A percentile compares a stretch with the other conserved stretches of the same genome.
Conservation (phyloP, 208 protist species). For the Herpetomonas samuelpessoai region DNA sequence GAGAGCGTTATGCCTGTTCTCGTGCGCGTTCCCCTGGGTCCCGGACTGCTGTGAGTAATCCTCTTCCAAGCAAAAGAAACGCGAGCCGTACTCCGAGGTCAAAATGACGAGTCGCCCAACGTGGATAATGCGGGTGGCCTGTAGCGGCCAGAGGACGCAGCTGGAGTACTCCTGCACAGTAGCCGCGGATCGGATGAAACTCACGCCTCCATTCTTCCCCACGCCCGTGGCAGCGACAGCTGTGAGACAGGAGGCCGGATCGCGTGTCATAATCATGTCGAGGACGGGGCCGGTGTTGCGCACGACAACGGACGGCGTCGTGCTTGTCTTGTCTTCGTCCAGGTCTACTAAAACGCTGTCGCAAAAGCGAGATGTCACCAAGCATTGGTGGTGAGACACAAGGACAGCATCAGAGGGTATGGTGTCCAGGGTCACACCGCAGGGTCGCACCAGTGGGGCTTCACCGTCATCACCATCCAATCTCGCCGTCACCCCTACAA, state of each 20-base stretch:
- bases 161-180: conserved; percentile 29
- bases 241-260: conserved; percentile 34
- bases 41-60: not conserved
- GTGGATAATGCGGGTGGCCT: not conserved
- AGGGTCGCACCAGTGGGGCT: no score
- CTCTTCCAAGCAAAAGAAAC: not conserved
- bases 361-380: no score
- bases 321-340: no score
- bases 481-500: not conserved
- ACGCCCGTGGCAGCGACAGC: conserved; percentile 74
- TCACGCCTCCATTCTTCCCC: conserved; percentile 53
- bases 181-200: conserved; percentile 60
- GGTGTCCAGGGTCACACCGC: no score
- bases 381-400: no score
- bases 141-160: conserved; percentile 1
- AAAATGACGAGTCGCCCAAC: not conserved
- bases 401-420: no score
- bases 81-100: conserved; percentile 1
- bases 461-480: no score
- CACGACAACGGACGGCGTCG: no score
- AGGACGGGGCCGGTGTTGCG: conserved; percentile 73
- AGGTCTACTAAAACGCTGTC: no score
- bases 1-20: no score
- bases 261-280: conserved; percentile 50
- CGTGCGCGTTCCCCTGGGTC: no score